Base-by-base conservation (phyloP, 345 rosid species). In the Bruguiera gymnorhiza region DNA sequence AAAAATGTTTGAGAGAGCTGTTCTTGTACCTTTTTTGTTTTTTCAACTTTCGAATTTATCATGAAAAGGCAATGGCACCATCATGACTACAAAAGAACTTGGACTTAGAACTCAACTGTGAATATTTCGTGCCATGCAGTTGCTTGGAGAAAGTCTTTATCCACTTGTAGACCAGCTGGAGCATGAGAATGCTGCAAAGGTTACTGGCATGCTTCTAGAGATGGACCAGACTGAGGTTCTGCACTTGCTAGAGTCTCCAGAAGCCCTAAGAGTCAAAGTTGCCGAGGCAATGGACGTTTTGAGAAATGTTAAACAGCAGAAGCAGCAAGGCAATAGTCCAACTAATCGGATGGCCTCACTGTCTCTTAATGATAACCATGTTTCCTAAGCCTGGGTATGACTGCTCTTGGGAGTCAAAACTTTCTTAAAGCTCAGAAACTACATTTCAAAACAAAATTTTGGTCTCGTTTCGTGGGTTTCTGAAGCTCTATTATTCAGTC, bases 121-220 rank as follows among this genome's bases (percentile, higher is more conserved):
- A 26, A 21, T 55, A 9, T 55, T 55, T 55, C 21, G 3, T 29
- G 18, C 8, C 18, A 24, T 52, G 32, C 61, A 70, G 74, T 61
- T 70, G 32, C 58, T 70, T 57, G 68, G 74, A 8, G 74, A 70
- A 63, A 70, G 46, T 53, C 61, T 70, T 2, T 70, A 70, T 36
- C 74, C 74, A 1, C 58, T 70, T 6, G 68, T 70, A 43, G 68
- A 70, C 27, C 74, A 70, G 62, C 24, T 70, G 67, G 74, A 70
- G 62, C 74, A 63, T 20, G 74, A 53, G n/a, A 29, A 48, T 34
- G 74, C 74, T n/a, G 74, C 67, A 10, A 70, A 70, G 68, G 68
- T 70, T 8, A 70, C 74, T 0, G 74, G 74, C 5, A 70, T 70
- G 68, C 74, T 70, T 26, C 74, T 70, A n/a, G 74, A 70, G 68